phyloP scores from a whole-genome alignment of 2,329 filamentous ascomycete species.

The Penicillium crustosum region DNA sequence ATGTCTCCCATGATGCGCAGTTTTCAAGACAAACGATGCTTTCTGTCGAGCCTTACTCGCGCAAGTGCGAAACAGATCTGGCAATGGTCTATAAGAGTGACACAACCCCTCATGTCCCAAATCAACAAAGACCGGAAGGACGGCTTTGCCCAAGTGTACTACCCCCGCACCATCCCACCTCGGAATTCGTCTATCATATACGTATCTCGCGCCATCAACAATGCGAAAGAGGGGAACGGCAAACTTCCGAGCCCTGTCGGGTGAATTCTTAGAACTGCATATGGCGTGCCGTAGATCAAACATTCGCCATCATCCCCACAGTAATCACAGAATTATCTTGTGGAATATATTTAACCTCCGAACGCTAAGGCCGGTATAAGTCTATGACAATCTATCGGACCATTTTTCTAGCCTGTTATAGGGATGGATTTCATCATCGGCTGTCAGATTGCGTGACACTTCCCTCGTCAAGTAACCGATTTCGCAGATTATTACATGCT shows the following conservation, averaged over 20 bases:
- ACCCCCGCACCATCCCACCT: not conserved
- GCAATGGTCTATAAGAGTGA: not conserved
- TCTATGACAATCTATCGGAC: not conserved
- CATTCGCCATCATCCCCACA: constrained; percentile 27
- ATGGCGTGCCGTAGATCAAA: not conserved
- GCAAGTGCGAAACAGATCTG: not conserved
- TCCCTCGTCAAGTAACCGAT: not conserved
- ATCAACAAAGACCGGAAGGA: not conserved
- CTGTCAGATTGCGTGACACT: constrained; percentile 18
- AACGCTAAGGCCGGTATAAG: not conserved
- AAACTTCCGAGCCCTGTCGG: not conserved
- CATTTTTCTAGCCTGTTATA: not conserved
- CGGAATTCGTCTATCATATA: constrained; percentile 7
- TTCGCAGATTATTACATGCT: not conserved
- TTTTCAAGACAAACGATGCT: not conserved
- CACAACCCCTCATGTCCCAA: not conserved
- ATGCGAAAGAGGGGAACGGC: not conserved
- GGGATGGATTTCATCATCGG: constrained; percentile 17
- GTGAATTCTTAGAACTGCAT: not conserved
- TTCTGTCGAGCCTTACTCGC: not conserved
- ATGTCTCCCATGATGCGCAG: constrained; percentile 16
- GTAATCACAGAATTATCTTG: constrained; percentile 11
- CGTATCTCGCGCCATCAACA: constrained; percentile 17
- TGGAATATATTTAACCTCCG: not conserved
- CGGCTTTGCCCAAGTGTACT: not conserved